These are phyloP conservation scores for Candida tetrigidarum DNA, from an alignment of 1,139 yeast species.

Conservation along the genomic window DNA sequence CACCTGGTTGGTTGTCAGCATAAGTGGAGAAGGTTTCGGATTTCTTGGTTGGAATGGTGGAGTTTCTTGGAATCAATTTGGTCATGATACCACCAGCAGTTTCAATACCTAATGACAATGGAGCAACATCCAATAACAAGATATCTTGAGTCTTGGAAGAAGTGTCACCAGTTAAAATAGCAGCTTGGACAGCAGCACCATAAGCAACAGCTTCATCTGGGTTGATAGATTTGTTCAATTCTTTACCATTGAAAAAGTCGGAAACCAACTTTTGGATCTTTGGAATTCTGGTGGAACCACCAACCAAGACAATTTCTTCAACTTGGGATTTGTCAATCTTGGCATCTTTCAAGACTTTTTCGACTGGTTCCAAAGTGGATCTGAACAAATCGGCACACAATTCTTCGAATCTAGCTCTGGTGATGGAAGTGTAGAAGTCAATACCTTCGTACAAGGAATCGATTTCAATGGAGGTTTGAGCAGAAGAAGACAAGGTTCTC, in stretches of 20 bases:
- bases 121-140: constrained; percentile 88
- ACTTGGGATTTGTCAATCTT: constrained; percentile 45
- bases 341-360: constrained; percentile 46
- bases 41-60: constrained; percentile 95
- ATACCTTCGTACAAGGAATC: constrained; percentile 46
- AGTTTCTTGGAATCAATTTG: constrained; percentile 92
- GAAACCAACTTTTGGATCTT: constrained; percentile 48
- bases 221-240: constrained; percentile 48
- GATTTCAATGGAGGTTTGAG: constrained; percentile 46
- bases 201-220: constrained; percentile 52
- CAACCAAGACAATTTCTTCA: constrained; percentile 45
- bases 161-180: constrained; percentile 79
- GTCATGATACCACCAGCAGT: constrained; percentile 99
- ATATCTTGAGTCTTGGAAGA: constrained; percentile 79
- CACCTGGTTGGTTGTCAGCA: constrained; percentile 97
- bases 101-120: constrained; percentile 93
- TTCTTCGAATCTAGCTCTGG: constrained; percentile 51
- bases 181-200: constrained; percentile 52
- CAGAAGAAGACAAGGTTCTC: constrained; percentile 45
- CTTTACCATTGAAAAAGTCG: constrained; percentile 50
- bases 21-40: constrained; percentile 95
- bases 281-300: constrained; percentile 52
- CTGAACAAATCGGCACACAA: constrained; percentile 49
- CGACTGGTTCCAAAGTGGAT: constrained; percentile 48
- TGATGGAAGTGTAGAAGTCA: constrained; percentile 45